phyloP scores from a whole-genome alignment of 257 asterid genomes.

The Gentiana dahurica region DNA sequence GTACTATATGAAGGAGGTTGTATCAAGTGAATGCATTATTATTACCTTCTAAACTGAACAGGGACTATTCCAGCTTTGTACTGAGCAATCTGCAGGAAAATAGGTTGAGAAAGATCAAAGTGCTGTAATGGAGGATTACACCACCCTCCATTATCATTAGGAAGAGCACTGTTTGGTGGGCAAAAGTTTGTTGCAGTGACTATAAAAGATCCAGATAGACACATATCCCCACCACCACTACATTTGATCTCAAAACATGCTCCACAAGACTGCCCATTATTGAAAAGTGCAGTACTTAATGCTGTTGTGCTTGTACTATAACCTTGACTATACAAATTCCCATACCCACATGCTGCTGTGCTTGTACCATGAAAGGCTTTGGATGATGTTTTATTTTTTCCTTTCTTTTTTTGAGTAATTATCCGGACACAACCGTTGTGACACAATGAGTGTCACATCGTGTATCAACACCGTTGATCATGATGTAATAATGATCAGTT shows the following conservation, averaged over 20 bases:
- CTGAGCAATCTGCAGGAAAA: slow-evolving; percentile 14
- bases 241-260: slow-evolving; percentile 24
- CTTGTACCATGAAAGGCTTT: too few species aligned
- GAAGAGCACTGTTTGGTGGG: slow-evolving; percentile 19
- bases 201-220: slow-evolving; percentile 12
- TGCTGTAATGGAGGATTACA: slow-evolving; percentile 22
- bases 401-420: too few species aligned
- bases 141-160: slow-evolving; percentile 19
- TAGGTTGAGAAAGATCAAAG: slow-evolving; percentile 22
- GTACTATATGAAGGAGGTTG: too few species aligned
- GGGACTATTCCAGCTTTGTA: slow-evolving; percentile 22
- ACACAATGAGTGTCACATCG: too few species aligned
- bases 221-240: slow-evolving; percentile 9
- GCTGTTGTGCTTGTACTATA: slow-evolving; percentile 22
- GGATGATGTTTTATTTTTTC: too few species aligned
- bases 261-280: slow-evolving; percentile 17
- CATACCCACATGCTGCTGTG: slow-evolving; percentile 19
- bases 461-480: too few species aligned
- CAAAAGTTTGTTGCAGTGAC: slow-evolving; percentile 24
- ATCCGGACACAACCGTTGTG: too few species aligned
- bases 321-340: slow-evolving; percentile 19
- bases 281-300: slow-evolving; percentile 22
- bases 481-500: too few species aligned
- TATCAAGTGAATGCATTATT: too few species aligned
- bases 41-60: slow-evolving; percentile 18